phyloP scores from a whole-genome alignment of 208 protist genomes.

The Acanthamoeba triangularis region DNA sequence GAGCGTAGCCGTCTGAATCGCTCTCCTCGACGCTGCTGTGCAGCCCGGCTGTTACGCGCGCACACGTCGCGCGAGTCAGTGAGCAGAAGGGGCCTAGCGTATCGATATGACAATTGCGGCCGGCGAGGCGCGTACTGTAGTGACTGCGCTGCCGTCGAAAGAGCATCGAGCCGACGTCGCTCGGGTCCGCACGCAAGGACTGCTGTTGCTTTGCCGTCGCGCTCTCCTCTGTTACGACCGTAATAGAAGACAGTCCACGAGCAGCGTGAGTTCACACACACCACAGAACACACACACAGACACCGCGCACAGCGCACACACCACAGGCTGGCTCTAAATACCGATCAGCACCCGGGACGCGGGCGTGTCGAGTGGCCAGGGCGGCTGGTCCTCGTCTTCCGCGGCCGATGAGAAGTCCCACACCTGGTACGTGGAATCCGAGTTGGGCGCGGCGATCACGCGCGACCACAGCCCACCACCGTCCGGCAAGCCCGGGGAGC shows the following conservation, averaged over 20 bases:
- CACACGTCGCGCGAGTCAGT: background rate
- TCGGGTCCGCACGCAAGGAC: too few relatives aligned
- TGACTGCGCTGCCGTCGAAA: too few relatives aligned
- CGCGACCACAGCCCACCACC: background rate
- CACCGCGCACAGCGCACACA: too few relatives aligned
- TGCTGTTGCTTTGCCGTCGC: too few relatives aligned
- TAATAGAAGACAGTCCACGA: too few relatives aligned
- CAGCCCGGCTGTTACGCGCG: background rate
- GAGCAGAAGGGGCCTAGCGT: background rate
- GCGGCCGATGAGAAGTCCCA: conserved; percentile 17
- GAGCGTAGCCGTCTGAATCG: conserved; percentile 33
- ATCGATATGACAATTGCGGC: too few relatives aligned
- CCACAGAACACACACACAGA: too few relatives aligned
- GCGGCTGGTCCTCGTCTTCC: background rate
- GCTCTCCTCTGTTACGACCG: too few relatives aligned
- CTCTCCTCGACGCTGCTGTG: conserved; percentile 42
- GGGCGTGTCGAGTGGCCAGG: background rate
- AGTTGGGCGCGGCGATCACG: conserved; percentile 48
- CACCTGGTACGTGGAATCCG: conserved; percentile 49
- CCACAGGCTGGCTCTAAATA: background rate
- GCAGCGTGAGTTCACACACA: too few relatives aligned
- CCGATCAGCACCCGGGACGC: background rate
- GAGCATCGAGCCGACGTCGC: too few relatives aligned
- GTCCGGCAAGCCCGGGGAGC: background rate
- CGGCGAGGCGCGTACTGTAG: too few relatives aligned